phyloP scores from a whole-genome alignment of 2,329 filamentous ascomycete species.

The Paecilomyces sp. region DNA sequence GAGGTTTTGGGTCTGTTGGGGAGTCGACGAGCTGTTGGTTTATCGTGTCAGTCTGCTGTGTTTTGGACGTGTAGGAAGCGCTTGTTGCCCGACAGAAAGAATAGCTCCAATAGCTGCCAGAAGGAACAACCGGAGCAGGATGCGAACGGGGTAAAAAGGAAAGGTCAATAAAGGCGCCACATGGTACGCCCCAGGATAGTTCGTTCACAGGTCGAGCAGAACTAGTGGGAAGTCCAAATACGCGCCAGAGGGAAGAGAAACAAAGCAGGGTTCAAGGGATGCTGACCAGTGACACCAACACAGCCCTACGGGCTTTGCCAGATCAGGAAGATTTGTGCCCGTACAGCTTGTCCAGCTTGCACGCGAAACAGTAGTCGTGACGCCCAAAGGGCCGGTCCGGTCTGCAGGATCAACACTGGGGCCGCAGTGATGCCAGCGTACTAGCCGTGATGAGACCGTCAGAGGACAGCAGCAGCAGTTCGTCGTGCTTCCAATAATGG shows the following conservation, averaged over 20 bases:
- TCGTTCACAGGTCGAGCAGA: not conserved
- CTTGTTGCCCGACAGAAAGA: not conserved
- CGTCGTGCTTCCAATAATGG: not conserved
- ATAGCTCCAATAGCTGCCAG: not conserved
- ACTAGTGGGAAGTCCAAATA: not conserved
- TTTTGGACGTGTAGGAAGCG: not conserved
- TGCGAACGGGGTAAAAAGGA: not conserved
- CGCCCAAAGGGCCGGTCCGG: not conserved
- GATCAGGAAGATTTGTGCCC: not conserved
- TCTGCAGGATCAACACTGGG: not conserved
- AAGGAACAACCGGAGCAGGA: not conserved
- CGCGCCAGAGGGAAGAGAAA: not conserved
- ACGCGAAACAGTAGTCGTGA: not conserved
- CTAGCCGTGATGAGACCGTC: not conserved
- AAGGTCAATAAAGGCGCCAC: not conserved
- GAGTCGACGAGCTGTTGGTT: not conserved
- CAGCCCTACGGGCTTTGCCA: constrained; percentile 3
- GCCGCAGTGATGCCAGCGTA: not conserved
- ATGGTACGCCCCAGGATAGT: not conserved
- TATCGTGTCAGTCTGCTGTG: not conserved
- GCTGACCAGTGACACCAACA: not conserved
- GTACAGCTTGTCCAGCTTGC: not conserved
- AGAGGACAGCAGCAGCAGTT: not conserved
- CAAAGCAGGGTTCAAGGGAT: constrained; percentile 7
- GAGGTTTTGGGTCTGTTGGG: not conserved